phyloP scores from a whole-genome alignment of 2,329 filamentous ascomycete species.

The Xylaria sp. region DNA sequence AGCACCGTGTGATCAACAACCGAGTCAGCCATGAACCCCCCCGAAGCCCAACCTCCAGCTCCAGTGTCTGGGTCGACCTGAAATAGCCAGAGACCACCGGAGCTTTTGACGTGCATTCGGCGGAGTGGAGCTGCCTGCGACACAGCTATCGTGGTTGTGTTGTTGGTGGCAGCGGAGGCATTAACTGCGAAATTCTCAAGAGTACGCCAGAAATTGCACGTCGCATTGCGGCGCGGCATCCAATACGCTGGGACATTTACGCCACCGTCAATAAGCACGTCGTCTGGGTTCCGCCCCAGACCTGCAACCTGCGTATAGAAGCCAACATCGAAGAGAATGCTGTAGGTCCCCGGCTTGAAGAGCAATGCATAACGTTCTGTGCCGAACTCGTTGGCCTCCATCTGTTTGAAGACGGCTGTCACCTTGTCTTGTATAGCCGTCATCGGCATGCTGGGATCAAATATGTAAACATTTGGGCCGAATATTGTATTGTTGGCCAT shows the following conservation, averaged over 20 bases:
- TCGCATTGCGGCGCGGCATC: constrained; percentile 51
- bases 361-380: constrained; percentile 47
- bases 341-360: constrained; percentile 48
- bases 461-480: constrained; percentile 49
- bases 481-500: constrained; percentile 46
- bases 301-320: constrained; percentile 50
- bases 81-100: constrained; percentile 49
- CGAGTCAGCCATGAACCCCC: constrained; percentile 50
- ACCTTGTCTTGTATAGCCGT: constrained; percentile 45
- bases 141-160: constrained; percentile 49
- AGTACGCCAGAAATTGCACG: constrained; percentile 50
- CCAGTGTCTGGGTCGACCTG: constrained; percentile 48
- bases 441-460: constrained; percentile 46
- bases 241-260: constrained; percentile 50
- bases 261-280: constrained; percentile 48
- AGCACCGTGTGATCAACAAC: constrained; percentile 47
- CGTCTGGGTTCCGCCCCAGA: constrained; percentile 46
- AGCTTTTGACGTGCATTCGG: constrained; percentile 47
- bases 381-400: constrained; percentile 50
- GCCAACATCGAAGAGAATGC: constrained; percentile 49
- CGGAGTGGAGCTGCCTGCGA: constrained; percentile 49
- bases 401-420: constrained; percentile 46
- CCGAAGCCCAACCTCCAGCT: constrained; percentile 49
- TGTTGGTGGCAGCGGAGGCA: constrained; percentile 47
- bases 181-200: constrained; percentile 49